Evolutionary conservation across 1,139 yeast species (phyloP), one percentile per base, ranked within the genome.

Genomic region (Pneumocystis jirovecii): DNA sequence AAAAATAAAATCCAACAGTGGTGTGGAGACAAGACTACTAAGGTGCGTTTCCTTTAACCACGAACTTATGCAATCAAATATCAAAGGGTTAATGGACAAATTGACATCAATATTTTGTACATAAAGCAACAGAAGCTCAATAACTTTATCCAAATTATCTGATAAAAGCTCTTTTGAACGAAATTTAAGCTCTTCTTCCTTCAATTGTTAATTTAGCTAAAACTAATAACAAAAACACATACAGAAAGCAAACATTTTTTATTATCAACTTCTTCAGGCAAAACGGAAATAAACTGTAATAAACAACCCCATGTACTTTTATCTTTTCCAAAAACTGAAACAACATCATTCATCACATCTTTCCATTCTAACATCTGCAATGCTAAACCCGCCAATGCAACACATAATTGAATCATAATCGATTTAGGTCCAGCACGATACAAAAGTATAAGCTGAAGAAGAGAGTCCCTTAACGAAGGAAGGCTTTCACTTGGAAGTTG

Each of bases 31-130:
- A 44, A 91, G 78, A 64, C 83, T 80, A 65, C 83, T 86, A 50
- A 89, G 80, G 1, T 93, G 88, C 64, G 89, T 83, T 73, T 93
- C 98, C 69, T 82, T 82, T 66, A 93, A 84, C 98, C 98, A 93
- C 42, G 95, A 86, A 71, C 86, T 85, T 68, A 93, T 79, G 74
- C 96, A 88, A 69, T 84, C 86, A 68, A 91, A 80, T 17, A 90
- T 80, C 63, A 84, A 76, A 64, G 67, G 72, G 68, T 69, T 74
- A 65, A 73, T 25, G 12, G 57, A 71, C 61, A 74, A 71, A 31
- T 71, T 65, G 64, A 74, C 73, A 61, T 80, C 78, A 29, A 83
- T 73, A 68, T 82, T 77, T 64, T 82, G 80, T 21, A 68, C 69
- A 62, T 68, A 69, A 42, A 71, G 69, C 63, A 73, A 67, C 42